phyloP scores from a whole-genome alignment of 129 eudicot genomes.

The Gnaphalium uliginosum region DNA sequence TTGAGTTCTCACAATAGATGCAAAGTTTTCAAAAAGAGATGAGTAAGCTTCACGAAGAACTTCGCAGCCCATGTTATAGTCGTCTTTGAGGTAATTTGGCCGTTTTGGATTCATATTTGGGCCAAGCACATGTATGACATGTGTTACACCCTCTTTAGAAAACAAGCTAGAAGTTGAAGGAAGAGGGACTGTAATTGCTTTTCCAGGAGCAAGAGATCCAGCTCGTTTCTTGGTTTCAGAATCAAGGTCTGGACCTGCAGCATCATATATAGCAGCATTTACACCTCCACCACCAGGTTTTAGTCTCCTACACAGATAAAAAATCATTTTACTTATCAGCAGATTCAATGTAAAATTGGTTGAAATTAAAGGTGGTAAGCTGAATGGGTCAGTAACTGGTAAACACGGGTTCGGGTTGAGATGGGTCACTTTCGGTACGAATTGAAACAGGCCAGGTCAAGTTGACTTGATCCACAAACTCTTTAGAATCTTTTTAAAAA shows the following conservation, averaged over 20 bases:
- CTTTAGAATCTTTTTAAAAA: neutral
- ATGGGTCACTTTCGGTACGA: neutral
- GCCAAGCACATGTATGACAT: constrained; percentile 93
- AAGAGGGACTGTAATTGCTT: constrained; percentile 74
- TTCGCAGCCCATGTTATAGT: constrained; percentile 68
- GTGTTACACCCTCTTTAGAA: constrained; percentile 76
- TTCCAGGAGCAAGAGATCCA: constrained; percentile 74
- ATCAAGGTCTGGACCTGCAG: constrained; percentile 80
- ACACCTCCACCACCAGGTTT: constrained; percentile 99
- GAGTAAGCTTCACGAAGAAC: constrained; percentile 79
- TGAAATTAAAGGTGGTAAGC: neutral
- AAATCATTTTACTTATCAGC: neutral
- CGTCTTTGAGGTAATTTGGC: constrained; percentile 82
- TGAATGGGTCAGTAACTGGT: neutral
- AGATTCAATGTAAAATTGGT: neutral
- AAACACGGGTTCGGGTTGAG: neutral
- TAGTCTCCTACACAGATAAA: constrained; percentile 66
- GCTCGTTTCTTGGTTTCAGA: constrained; percentile 79
- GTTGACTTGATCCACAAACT: neutral
- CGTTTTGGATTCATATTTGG: constrained; percentile 96
- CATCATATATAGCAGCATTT: constrained; percentile 83
- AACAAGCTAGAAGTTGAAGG: constrained; percentile 72
- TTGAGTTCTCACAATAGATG: constrained; percentile 47
- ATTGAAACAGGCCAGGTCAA: neutral
- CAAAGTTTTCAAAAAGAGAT: constrained; percentile 85